Percentiles rank a stretch among this genome's conserved stretches.
Evolutionary conservation across 495 filamentous ascomycete species (phyloP).

Genomic region (Amorphotheca resinae): DNA sequence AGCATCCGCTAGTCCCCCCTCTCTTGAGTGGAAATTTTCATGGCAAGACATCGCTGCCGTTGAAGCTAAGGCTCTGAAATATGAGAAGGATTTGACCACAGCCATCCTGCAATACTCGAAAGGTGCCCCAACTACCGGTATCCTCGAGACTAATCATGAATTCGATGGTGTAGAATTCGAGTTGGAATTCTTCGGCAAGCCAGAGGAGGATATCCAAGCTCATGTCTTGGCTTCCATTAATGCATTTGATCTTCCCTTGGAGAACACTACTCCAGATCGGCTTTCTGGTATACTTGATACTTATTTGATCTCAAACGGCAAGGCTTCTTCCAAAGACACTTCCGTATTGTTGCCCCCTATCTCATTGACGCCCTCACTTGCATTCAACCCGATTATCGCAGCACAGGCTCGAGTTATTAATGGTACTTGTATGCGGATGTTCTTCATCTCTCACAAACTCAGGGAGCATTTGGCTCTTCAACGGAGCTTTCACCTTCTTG

Average conservation of each 20-base stretch:
- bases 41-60: constrained; percentile 62
- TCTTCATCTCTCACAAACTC: constrained; percentile 65
- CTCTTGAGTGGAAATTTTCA: constrained; percentile 58
- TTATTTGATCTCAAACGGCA: constrained; percentile 6
- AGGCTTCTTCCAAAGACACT: background rate
- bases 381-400: constrained; percentile 59
- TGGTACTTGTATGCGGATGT: constrained; percentile 58
- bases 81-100: constrained; percentile 41
- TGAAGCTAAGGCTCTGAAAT: constrained; percentile 46
- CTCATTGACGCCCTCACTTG: constrained; percentile 56
- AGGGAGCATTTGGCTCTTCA: constrained; percentile 67
- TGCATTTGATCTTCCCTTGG: constrained; percentile 23
- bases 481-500: constrained; percentile 68
- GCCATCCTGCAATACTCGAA: constrained; percentile 24
- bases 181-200: constrained; percentile 34
- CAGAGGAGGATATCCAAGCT: constrained; percentile 34
- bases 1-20: constrained; percentile 35
- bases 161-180: constrained; percentile 16
- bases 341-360: constrained; percentile 50
- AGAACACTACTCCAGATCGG: background rate
- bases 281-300: constrained; percentile 6
- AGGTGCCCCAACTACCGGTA: background rate
- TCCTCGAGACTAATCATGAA: background rate
- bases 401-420: constrained; percentile 69
- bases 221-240: constrained; percentile 38